phyloP scores from a whole-genome alignment of 805 yeast species.

The Metschnikowia continentalis region DNA sequence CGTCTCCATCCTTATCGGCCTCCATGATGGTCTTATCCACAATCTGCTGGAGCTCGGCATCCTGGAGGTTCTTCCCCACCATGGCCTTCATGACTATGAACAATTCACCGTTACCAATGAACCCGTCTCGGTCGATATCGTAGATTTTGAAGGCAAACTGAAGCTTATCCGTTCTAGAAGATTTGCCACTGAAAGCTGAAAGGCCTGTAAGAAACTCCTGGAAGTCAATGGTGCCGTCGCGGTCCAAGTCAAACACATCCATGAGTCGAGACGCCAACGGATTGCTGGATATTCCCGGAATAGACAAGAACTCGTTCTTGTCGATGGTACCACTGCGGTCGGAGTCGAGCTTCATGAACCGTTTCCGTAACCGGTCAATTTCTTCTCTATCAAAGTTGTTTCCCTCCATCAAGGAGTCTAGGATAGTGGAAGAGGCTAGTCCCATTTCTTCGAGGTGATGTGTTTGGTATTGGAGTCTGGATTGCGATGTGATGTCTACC shows the following conservation, averaged over 20 bases:
- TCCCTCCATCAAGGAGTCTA: conserved; percentile 74
- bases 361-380: conserved; percentile 81
- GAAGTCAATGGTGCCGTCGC: conserved; percentile 90
- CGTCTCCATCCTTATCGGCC: conserved; percentile 92
- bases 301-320: conserved; percentile 80
- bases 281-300: conserved; percentile 87
- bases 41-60: conserved; percentile 86
- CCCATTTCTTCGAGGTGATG: conserved; percentile 43
- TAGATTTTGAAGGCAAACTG: conserved; percentile 89
- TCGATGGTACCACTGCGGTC: conserved; percentile 93
- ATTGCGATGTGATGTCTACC: background rate
- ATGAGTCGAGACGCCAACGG: conserved; percentile 87
- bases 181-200: conserved; percentile 83
- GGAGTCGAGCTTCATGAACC: conserved; percentile 92
- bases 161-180: conserved; percentile 75
- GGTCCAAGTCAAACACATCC: conserved; percentile 92
- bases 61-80: conserved; percentile 91
- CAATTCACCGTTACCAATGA: conserved; percentile 89
- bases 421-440: conserved; percentile 51
- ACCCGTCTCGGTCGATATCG: conserved; percentile 95
- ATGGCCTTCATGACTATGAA: conserved; percentile 89
- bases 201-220: conserved; percentile 87
- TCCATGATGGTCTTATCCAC: conserved; percentile 97
- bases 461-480: background rate
- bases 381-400: conserved; percentile 88